These are phyloP conservation scores for Trypanosoma brucei DNA, from an alignment of 208 protist genomes.

Conservation along the genomic window DNA sequence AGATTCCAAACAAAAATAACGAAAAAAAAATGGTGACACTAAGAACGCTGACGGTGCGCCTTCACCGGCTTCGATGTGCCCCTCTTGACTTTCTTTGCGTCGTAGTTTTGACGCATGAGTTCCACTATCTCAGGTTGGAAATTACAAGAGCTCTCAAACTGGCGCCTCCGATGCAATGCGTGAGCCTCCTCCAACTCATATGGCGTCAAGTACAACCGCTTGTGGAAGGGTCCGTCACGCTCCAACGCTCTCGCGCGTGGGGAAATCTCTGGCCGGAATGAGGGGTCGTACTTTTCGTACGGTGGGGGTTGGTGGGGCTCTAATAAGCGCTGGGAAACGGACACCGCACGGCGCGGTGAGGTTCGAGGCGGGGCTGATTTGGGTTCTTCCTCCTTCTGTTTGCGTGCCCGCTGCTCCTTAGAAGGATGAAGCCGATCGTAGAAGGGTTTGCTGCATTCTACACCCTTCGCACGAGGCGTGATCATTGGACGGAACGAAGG, in stretches of 20 bases:
- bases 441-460: slow-evolving; percentile 6
- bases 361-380: background rate
- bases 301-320: slow-evolving; percentile 16
- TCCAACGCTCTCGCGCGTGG: slow-evolving; percentile 28
- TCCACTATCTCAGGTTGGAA: background rate
- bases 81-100: background rate
- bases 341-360: background rate
- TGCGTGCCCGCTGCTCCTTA: background rate
- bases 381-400: background rate
- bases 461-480: slow-evolving; percentile 9
- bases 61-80: background rate
- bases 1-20: background rate
- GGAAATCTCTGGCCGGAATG: slow-evolving; percentile 50
- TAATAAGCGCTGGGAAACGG: slow-evolving; percentile 18
- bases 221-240: slow-evolving; percentile 19
- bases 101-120: background rate
- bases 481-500: slow-evolving; percentile 21
- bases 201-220: slow-evolving; percentile 32
- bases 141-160: slow-evolving; percentile 10
- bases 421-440: slow-evolving; percentile 19
- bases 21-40: background rate
- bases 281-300: slow-evolving; percentile 1
- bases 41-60: background rate
- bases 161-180: slow-evolving; percentile 8
- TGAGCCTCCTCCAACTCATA: slow-evolving; percentile 10